Evolutionary conservation across 306 rosid genomes (phyloP), one percentile per base, ranked within the genome.

Genomic region (Rosa persica): DNA sequence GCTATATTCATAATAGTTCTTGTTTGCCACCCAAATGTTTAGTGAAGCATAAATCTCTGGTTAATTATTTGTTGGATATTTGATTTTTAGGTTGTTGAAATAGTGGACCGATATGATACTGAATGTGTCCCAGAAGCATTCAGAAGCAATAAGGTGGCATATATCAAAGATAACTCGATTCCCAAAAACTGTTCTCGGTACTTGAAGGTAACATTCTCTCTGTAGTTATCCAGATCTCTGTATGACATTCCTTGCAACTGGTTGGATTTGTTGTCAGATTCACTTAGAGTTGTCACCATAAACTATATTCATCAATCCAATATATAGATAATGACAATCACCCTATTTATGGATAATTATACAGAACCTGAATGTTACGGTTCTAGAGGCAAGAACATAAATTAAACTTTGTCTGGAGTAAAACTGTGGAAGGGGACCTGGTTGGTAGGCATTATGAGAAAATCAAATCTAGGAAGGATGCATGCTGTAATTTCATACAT

Each of bases 41-140:
- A 68, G 39, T 44, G 22, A 30, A 66, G 47, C 43, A 34, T 27
- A 27, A 55, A 40, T 64, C 10, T 77, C 39, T 25, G 76, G 38
- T 67, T 27, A 19, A 67, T 13, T 73, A 72, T 79, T 57, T 60
- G 8, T 73, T 78, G 81, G 71, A 70, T 34, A 76, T 82, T 76
- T 81, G 57, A 44, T 79, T 51, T 80, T 75, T 83, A 95, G 98
- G 96, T 91, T 83, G 91, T 90, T 81, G 98, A 95, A 91, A 82
- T 95, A 81, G 93, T 89, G 74, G 89, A 95, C 47, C 88, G 86
- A 75, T 95, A 95, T 78, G 98, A 95, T 83, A 76, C 79, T 79
- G 93, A 89, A 15, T 95, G 98, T 82, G 78, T 95, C 61, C 97
- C 93, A 6, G 85, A 84, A 60, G 87, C 80, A 68, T 87, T 77